Evolutionary conservation across 2,329 filamentous ascomycete genomes (phyloP).

Genomic region (Clarireedia hainanense): DNA sequence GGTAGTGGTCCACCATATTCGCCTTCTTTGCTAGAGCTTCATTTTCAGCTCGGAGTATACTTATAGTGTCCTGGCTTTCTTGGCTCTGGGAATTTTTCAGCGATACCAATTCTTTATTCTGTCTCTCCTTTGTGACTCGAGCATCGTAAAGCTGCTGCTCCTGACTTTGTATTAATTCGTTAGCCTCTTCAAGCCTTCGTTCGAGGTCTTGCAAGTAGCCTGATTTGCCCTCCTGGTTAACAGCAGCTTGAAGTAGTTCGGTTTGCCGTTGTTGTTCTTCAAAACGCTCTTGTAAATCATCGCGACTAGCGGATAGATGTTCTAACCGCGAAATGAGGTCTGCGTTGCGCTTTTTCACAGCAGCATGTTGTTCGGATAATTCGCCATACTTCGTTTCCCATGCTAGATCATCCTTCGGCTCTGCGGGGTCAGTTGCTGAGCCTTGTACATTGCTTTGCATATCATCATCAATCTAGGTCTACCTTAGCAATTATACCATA

Average conservation of each 20-base stretch:
- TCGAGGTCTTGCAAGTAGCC: slow-evolving; percentile 47
- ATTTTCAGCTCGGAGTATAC: slow-evolving; percentile 50
- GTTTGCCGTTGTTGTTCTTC: slow-evolving; percentile 47
- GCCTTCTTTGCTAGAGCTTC: slow-evolving; percentile 53
- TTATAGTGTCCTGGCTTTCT: slow-evolving; percentile 49
- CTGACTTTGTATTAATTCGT: slow-evolving; percentile 62
- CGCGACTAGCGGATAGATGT: slow-evolving; percentile 52
- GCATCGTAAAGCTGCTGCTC: slow-evolving; percentile 56
- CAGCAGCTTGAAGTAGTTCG: slow-evolving; percentile 27
- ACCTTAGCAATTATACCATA: neutral
- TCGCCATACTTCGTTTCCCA: slow-evolving; percentile 41
- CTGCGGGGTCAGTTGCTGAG: neutral
- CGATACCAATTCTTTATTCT: slow-evolving; percentile 41
- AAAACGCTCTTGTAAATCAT: slow-evolving; percentile 47
- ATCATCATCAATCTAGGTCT: slow-evolving; percentile 4
- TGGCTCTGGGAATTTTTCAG: slow-evolving; percentile 40
- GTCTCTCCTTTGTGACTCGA: slow-evolving; percentile 34
- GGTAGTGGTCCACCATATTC: slow-evolving; percentile 54
- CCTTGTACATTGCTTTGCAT: neutral
- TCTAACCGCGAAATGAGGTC: slow-evolving; percentile 53
- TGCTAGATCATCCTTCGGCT: slow-evolving; percentile 24
- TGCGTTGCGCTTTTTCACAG: slow-evolving; percentile 48
- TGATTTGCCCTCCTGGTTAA: slow-evolving; percentile 42
- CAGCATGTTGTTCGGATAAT: slow-evolving; percentile 41
- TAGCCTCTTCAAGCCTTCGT: slow-evolving; percentile 54